Evolutionary conservation across 2,329 filamentous ascomycete genomes (phyloP).

Genomic region (Helotiales sp.): DNA sequence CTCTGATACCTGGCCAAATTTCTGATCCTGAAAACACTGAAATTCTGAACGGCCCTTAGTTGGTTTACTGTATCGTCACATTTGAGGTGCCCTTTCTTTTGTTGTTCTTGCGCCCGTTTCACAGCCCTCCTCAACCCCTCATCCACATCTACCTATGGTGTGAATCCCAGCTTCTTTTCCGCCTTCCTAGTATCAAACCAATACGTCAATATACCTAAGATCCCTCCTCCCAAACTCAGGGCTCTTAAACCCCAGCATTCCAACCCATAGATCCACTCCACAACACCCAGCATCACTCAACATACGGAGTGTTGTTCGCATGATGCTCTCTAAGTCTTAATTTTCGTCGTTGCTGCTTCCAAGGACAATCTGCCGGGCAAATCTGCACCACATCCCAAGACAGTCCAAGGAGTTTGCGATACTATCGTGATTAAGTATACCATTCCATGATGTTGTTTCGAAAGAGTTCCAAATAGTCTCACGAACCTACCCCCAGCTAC

Average conservation of each 20-base stretch:
- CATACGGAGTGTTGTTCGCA: background rate
- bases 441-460: too few species aligned
- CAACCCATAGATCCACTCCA: background rate
- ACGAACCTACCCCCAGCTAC: background rate
- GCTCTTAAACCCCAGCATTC: background rate
- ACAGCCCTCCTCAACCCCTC: background rate
- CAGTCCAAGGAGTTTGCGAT: background rate
- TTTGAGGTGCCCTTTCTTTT: background rate
- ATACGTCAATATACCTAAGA: background rate
- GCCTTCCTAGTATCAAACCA: background rate
- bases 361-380: background rate
- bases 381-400: background rate
- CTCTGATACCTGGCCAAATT: too few species aligned
- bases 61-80: background rate
- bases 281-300: background rate
- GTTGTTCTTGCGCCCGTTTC: background rate
- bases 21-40: background rate
- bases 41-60: background rate
- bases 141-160: background rate
- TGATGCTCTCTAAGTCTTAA: background rate
- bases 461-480: background rate
- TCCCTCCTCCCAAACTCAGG: background rate
- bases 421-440: too few species aligned
- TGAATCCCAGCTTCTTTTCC: background rate
- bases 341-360: background rate